A percentile compares a stretch with the other conserved stretches of the same genome.
Conservation (phyloP, 2,329 filamentous ascomycete genomes). For the Exophiala bonariae region DNA sequence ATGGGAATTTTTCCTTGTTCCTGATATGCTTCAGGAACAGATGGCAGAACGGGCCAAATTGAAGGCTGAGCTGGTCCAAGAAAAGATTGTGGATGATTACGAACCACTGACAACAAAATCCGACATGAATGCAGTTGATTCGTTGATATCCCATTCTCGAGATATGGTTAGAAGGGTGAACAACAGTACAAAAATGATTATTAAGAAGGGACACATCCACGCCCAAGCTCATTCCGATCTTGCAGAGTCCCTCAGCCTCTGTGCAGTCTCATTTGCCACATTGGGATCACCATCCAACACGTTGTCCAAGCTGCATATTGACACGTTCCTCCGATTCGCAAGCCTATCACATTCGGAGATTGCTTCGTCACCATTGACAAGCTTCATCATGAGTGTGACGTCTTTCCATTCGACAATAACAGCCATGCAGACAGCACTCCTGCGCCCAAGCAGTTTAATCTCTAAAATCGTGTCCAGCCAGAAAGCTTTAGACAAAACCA, state of each 20-base stretch:
- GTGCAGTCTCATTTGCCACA: conserved; percentile 49
- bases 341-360: conserved; percentile 58
- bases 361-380: conserved; percentile 70
- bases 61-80: conserved; percentile 78
- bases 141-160: conserved; percentile 86
- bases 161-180: conserved; percentile 87
- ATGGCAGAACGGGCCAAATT: conserved; percentile 84
- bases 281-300: conserved; percentile 55
- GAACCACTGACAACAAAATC: conserved; percentile 63
- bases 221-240: conserved; percentile 60
- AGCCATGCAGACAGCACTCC: conserved; percentile 76
- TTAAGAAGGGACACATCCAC: conserved; percentile 74
- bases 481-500: conserved; percentile 75
- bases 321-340: conserved; percentile 72
- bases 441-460: conserved; percentile 77
- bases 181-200: conserved; percentile 76
- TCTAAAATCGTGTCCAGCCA: conserved; percentile 71
- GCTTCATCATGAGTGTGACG: conserved; percentile 73
- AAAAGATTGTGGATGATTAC: conserved; percentile 86
- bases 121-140: conserved; percentile 81
- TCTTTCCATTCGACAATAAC: conserved; percentile 82
- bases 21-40: conserved; percentile 85
- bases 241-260: conserved; percentile 43
- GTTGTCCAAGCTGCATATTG: conserved; percentile 66
- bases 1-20: conserved; percentile 98